Evolutionary conservation across 371 early-diverging fungal genomes (phyloP).

Genomic region (Actinomortierella wolfii): DNA sequence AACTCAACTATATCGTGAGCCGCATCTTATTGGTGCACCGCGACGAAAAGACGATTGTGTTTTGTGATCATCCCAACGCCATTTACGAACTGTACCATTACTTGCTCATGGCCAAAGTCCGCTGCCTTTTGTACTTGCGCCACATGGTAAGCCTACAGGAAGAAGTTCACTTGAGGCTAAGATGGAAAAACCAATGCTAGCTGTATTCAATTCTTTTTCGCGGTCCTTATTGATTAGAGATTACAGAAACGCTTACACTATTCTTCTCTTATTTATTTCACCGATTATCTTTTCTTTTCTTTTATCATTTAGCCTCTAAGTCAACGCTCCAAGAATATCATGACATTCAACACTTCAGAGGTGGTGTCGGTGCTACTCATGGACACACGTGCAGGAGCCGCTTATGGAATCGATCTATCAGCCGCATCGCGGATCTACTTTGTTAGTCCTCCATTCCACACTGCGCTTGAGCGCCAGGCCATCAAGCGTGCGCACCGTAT

Average conservation of each 20-base stretch:
- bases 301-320: slow-evolving; percentile 13
- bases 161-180: too few species aligned
- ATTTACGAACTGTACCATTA: slow-evolving; percentile 55
- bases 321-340: slow-evolving; percentile 65
- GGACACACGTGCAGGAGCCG: slow-evolving; percentile 59
- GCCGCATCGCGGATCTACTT: slow-evolving; percentile 76
- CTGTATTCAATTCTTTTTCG: background rate
- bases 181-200: too few species aligned
- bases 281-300: background rate
- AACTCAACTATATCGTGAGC: slow-evolving; percentile 61
- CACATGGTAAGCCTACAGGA: slow-evolving; percentile 44
- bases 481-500: slow-evolving; percentile 92
- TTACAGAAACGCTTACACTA: too few species aligned
- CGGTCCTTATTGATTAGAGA: too few species aligned
- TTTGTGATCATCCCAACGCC: slow-evolving; percentile 55
- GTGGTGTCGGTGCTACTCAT: slow-evolving; percentile 71
- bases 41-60: slow-evolving; percentile 65
- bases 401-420: slow-evolving; percentile 78
- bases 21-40: slow-evolving; percentile 47
- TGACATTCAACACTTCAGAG: slow-evolving; percentile 75
- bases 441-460: slow-evolving; percentile 71
- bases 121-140: slow-evolving; percentile 61
- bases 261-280: background rate
- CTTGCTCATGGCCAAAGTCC: slow-evolving; percentile 55
- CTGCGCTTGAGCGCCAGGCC: slow-evolving; percentile 71